Conservation (phyloP, 2,329 filamentous ascomycete genomes). For the Lojkania enalia region DNA sequence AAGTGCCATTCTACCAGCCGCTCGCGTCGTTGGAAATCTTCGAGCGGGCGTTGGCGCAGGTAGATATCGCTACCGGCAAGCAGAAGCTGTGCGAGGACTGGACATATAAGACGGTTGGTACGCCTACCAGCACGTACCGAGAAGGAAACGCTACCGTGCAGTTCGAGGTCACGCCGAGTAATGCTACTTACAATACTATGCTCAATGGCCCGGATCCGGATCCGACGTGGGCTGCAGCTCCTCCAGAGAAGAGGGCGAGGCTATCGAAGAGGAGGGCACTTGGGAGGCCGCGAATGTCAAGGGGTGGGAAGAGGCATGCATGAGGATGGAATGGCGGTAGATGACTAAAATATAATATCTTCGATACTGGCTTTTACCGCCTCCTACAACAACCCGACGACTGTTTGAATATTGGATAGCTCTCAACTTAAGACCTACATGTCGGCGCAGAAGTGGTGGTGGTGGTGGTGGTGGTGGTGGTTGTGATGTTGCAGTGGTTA, state of each 20-base stretch:
- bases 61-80: slow-evolving; percentile 56
- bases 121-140: slow-evolving; percentile 42
- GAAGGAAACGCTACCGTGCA: slow-evolving; percentile 54
- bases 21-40: slow-evolving; percentile 55
- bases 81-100: slow-evolving; percentile 18
- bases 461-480: not conserved
- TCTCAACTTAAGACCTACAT: no score
- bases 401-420: no score
- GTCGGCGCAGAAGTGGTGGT: no score
- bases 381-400: no score
- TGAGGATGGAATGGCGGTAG: slow-evolving; percentile 1
- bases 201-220: slow-evolving; percentile 47
- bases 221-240: slow-evolving; percentile 30
- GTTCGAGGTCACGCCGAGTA: slow-evolving; percentile 45
- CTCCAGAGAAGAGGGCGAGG: not conserved
- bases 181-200: slow-evolving; percentile 55
- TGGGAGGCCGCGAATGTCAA: slow-evolving; percentile 1
- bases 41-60: slow-evolving; percentile 51
- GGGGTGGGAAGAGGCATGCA: slow-evolving; percentile 12
- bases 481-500: not conserved
- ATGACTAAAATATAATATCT: no score
- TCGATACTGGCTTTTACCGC: no score
- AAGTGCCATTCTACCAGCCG: slow-evolving; percentile 60
- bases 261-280: slow-evolving; percentile 10
- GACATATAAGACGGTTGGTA: slow-evolving; percentile 40